Evolutionary conservation across 2,329 filamentous ascomycete genomes (phyloP), one percentile per base, ranked within the genome.

Genomic region (Phialocephala subalpina): DNA sequence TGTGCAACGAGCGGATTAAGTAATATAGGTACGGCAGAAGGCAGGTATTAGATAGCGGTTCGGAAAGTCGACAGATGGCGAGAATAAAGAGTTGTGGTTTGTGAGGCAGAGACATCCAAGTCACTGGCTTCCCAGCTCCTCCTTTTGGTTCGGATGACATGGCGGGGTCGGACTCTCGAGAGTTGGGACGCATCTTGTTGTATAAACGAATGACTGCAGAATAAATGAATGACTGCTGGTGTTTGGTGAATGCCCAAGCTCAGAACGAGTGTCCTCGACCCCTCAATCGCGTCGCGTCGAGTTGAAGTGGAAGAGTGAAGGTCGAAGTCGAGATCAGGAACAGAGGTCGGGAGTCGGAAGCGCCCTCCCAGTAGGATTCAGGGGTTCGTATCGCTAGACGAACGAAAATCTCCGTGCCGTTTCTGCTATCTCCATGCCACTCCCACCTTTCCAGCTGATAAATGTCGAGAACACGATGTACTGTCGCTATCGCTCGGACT

Each of bases 21-120:
- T 91, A 92, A 80, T 90, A 93, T 76, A 93, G 85, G 75, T 93
- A 93, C 1, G 89, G 84, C 42, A 89, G 83, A 3, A 91, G 78
- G 20, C 84, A 87, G 12, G 90, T 90, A 72, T 91, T 89, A 0
- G 89, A 90, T 53, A 93, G 79, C 1, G 93, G 93, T 76, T 97
- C 94, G 18, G 91, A 93, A 25, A 97, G 82, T 27, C 94, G 88
- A 12, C 93, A 91, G 57, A 97, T 81, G 0, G 91, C 93, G 63
- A 97, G 84, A 66, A 97, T 89, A 42, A 90, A 80, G 18, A 97
- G 84, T 78, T 97, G 93, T 56, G 87, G 83, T 78, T 94, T 97
- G 65, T 87, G 84, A 0, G 94, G 94, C 0, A 97, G 81, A 14
- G 91, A 88, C 47, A 81, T 81, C 92, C 92, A 96, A 66, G 88